Evolutionary conservation across 768 basidiomycete species (phyloP), one percentile per base, ranked within the genome.

Genomic region (Naganishia onofrii): DNA sequence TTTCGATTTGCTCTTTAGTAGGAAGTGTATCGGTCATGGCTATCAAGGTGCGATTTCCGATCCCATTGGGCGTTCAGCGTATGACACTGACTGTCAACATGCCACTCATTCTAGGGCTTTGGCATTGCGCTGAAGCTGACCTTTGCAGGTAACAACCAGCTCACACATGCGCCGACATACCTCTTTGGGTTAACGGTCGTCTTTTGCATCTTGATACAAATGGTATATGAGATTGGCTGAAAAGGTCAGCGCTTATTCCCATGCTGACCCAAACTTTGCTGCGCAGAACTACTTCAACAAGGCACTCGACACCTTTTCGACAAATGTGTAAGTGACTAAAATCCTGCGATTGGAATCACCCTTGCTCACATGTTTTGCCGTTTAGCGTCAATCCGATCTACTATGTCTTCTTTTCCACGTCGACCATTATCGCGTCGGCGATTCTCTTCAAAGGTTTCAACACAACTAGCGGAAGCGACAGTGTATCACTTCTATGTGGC

Each of bases 1-100:
- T 98, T 72, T 93, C 93, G 31, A 95, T 99, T 76, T 98, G 96
- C 81, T 97, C 94, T 13, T 81, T 97, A 69, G 93, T 93, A 53
- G 96, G 96, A 13, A 93, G 92, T 34, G 88, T 99, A 53, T 93
- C 92, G n/a, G 88, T 98, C 82, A 98, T 99, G 96, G 90, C 93
- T 51, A 90, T 97, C 85, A 99, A 99, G 76, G 80, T 80, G 63
- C 52, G 78, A 32, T 5, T 29, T 26, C n/a, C 3, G 17, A 2
- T 17, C 21, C 2, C 0, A 9, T 15, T 63, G 1, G 32, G 6
- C 60, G 5, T 26, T 5, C 29, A 19, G 13, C 19, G 9, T 36
- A 7, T 63, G 12, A 13, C 46, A 28, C 38, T 36, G 13, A 23
- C 7, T 12, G 31, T n/a, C 3, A 23, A 6, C 36, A 28, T 29